Percentiles rank a stretch among this genome's conserved stretches.
Conservation (phyloP, 805 yeast species). For the Pichia manshurica region DNA sequence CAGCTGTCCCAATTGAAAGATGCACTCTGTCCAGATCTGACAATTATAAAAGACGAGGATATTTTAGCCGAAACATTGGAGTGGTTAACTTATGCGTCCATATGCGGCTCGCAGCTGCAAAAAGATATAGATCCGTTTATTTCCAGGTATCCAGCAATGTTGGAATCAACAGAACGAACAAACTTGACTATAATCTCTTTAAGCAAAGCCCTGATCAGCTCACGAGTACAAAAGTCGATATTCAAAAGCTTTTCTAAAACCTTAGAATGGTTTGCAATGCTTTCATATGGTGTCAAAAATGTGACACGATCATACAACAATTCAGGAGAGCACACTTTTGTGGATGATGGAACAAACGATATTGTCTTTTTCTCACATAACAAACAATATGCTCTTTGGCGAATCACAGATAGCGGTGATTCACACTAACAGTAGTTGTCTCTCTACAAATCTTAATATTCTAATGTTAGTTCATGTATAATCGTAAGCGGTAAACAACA, state of each 20-base stretch:
- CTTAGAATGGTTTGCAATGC: conserved; percentile 24
- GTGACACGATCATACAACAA: conserved; percentile 23
- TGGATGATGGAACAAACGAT: conserved; percentile 28
- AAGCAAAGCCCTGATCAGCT: background rate
- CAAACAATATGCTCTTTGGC: conserved; percentile 25
- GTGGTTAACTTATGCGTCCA: conserved; percentile 28
- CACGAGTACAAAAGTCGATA: background rate
- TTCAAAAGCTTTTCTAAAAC: background rate
- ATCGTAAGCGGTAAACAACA: no score
- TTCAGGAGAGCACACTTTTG: conserved; percentile 24
- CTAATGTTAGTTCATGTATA: no score
- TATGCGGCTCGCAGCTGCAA: conserved; percentile 25
- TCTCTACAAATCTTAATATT: no score
- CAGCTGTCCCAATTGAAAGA: conserved; percentile 10
- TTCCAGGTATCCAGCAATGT: conserved; percentile 20
- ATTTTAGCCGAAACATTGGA: conserved; percentile 24
- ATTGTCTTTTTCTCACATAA: conserved; percentile 18
- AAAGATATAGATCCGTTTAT: conserved; percentile 20
- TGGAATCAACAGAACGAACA: conserved; percentile 7
- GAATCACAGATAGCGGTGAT: conserved; percentile 27
- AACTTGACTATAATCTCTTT: conserved; percentile 4
- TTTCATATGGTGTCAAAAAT: conserved; percentile 27
- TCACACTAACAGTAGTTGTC: conserved; percentile 13
- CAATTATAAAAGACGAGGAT: conserved; percentile 17
- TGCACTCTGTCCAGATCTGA: conserved; percentile 18